A percentile compares a stretch with the other conserved stretches of the same genome.
Conservation (phyloP, 345 rosid species). For the Brassica carinata region DNA sequence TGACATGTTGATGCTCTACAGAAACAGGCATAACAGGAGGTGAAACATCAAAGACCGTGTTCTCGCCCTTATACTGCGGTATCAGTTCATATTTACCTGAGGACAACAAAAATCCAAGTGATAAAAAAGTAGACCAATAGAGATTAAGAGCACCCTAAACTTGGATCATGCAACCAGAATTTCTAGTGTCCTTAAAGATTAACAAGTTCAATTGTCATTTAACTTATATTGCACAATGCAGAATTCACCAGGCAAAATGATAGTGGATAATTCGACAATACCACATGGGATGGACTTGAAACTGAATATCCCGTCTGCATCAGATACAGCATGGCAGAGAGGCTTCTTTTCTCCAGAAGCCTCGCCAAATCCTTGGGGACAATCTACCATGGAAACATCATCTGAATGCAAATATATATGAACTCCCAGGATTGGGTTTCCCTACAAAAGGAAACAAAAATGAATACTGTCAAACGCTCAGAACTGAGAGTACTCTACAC, state of each 20-base stretch:
- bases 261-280: constrained; percentile 24
- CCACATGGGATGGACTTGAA: constrained; percentile 91
- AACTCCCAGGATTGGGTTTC: constrained; percentile 88
- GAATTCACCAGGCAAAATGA: constrained; percentile 19
- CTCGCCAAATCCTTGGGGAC: constrained; percentile 72
- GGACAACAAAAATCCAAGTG: constrained; percentile 30
- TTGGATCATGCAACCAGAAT: constrained; percentile 18
- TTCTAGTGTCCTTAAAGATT: constrained; percentile 1
- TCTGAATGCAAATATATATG: constrained; percentile 80
- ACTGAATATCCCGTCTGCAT: constrained; percentile 72
- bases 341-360: constrained; percentile 60
- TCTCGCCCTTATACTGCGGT: constrained; percentile 91
- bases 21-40: constrained; percentile 71
- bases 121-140: neutral
- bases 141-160: constrained; percentile 7
- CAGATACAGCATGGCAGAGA: constrained; percentile 81
- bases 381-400: constrained; percentile 63
- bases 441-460: constrained; percentile 51
- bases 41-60: constrained; percentile 90
- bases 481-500: constrained; percentile 8
- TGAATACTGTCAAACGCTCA: neutral
- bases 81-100: constrained; percentile 73
- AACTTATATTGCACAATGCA: neutral
- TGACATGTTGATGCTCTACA: constrained; percentile 72
- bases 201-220: constrained; percentile 17